A percentile compares a stretch with the other conserved stretches of the same genome.
Conservation (phyloP, 2,329 filamentous ascomycete species). For the Stachybotrys chlorohalonatus region DNA sequence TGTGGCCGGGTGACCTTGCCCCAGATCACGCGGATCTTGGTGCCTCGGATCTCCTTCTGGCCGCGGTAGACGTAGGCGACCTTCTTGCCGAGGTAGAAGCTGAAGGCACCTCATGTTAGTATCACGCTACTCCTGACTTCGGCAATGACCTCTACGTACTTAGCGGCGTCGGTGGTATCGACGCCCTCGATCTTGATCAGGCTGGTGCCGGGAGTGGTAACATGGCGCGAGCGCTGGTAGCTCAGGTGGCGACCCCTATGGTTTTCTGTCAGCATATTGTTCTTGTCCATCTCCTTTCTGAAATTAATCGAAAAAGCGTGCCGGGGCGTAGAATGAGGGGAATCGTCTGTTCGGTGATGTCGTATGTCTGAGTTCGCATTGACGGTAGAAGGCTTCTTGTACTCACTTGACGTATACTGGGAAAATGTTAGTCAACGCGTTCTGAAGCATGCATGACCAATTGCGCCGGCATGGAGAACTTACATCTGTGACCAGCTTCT, state of each 20-base stretch:
- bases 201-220: slow-evolving; percentile 81
- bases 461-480: slow-evolving; percentile 34
- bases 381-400: slow-evolving; percentile 4
- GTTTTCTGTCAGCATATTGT: background rate
- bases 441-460: slow-evolving; percentile 7
- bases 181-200: slow-evolving; percentile 99
- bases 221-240: slow-evolving; percentile 93
- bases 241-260: slow-evolving; percentile 91
- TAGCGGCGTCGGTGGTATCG: slow-evolving; percentile 79
- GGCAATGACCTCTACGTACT: slow-evolving; percentile 43
- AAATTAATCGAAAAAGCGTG: background rate
- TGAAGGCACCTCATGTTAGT: slow-evolving; percentile 22
- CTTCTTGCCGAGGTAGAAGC: slow-evolving; percentile 98
- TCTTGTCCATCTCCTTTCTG: background rate
- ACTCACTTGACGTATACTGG: slow-evolving; percentile 87
- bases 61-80: slow-evolving; percentile 98
- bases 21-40: slow-evolving; percentile 99
- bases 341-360: background rate
- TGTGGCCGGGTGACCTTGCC: slow-evolving; percentile 95
- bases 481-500: slow-evolving; percentile 81
- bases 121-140: background rate
- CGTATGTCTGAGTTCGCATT: slow-evolving; percentile 2
- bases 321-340: background rate
- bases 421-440: slow-evolving; percentile 26
- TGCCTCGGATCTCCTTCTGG: slow-evolving; percentile 88